Conservation (phyloP, 2,329 filamentous ascomycete genomes). For the Phaeosphaeria sp. region DNA sequence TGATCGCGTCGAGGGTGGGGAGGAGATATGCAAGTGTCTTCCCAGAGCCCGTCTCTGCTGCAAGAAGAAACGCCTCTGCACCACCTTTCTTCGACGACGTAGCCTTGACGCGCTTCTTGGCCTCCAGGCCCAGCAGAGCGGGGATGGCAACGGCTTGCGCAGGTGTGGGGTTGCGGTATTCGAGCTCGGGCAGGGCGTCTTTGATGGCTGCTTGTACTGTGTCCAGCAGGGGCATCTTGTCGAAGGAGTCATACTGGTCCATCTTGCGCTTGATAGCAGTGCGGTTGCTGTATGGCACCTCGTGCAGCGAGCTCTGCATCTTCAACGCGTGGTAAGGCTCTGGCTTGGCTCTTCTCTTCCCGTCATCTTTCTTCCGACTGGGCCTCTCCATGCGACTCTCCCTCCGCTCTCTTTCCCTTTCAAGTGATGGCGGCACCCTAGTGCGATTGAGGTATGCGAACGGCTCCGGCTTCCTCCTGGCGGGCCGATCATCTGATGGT, state of each 20-base stretch:
- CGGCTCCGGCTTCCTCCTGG: slow-evolving; percentile 34
- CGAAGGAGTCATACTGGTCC: slow-evolving; percentile 75
- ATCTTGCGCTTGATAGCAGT: slow-evolving; percentile 67
- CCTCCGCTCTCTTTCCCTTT: slow-evolving; percentile 20
- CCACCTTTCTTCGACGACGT: slow-evolving; percentile 36
- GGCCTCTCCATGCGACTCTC: slow-evolving; percentile 10
- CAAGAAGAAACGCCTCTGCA: slow-evolving; percentile 78
- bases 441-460: slow-evolving; percentile 45
- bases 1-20: slow-evolving; percentile 84
- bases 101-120: slow-evolving; percentile 39
- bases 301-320: slow-evolving; percentile 84
- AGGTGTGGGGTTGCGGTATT: slow-evolving; percentile 81
- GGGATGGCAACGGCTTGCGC: slow-evolving; percentile 91
- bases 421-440: slow-evolving; percentile 31
- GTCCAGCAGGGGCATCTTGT: slow-evolving; percentile 78
- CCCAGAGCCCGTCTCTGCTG: slow-evolving; percentile 94
- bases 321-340: slow-evolving; percentile 81
- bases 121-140: slow-evolving; percentile 69
- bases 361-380: slow-evolving; percentile 20
- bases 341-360: slow-evolving; percentile 44
- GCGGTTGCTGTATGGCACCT: slow-evolving; percentile 76
- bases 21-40: slow-evolving; percentile 94
- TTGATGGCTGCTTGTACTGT: slow-evolving; percentile 73
- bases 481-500: slow-evolving; percentile 25
- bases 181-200: slow-evolving; percentile 78